Evolutionary conservation across 352 stramenopile species (phyloP).

Genomic region (Stramenopiles sp.): DNA sequence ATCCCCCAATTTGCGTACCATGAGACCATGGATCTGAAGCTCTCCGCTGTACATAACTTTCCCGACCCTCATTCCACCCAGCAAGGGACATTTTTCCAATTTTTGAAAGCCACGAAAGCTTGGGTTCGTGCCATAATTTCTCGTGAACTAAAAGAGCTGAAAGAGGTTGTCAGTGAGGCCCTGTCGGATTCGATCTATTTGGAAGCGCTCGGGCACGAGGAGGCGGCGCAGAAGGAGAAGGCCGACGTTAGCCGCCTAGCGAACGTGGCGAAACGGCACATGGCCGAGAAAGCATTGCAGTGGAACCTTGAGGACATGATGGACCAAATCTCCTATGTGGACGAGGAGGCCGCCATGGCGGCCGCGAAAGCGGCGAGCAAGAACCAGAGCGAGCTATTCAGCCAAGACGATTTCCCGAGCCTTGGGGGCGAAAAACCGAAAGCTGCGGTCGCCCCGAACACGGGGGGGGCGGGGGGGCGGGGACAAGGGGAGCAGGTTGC

Average conservation of each 20-base stretch:
- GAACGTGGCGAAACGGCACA: not conserved
- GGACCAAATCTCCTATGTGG: not conserved
- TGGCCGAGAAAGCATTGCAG: not conserved
- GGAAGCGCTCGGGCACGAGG: not conserved
- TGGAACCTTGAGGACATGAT: not conserved
- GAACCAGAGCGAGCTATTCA: not conserved
- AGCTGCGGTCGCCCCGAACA: not conserved
- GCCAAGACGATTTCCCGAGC: not conserved
- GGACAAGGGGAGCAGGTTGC: not conserved
- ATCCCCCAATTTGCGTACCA: not conserved
- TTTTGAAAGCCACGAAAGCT: not conserved
- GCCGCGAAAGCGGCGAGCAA: not conserved
- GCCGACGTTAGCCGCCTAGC: not conserved
- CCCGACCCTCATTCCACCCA: not conserved
- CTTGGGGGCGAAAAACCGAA: not conserved
- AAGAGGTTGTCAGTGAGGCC: not conserved
- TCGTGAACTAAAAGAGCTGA: not conserved
- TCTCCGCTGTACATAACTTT: not conserved
- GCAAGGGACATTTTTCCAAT: not conserved
- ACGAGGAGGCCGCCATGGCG: not conserved
- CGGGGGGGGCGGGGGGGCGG: not conserved
- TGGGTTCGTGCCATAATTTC: not conserved
- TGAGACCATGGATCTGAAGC: not conserved
- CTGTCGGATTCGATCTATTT: not conserved
- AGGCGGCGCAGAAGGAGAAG: not conserved